Evolutionary conservation across 2,329 filamentous ascomycete genomes (phyloP), one percentile per base, ranked within the genome.

Genomic region (Ophiostoma sp.): DNA sequence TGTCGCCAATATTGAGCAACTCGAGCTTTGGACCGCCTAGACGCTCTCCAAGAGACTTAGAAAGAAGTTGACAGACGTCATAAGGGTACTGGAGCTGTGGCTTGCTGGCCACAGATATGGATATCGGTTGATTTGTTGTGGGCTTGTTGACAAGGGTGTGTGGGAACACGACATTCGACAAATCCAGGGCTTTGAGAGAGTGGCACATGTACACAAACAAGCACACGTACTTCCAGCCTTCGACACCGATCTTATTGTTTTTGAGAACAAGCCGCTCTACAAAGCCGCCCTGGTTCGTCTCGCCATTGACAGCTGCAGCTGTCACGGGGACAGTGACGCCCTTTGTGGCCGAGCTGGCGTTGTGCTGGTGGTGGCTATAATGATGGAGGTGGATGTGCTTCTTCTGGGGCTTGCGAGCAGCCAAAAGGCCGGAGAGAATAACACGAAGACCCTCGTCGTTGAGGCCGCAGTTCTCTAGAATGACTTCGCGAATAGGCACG

Each of bases 171-270:
- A 97, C 89, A 74, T 91, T 89, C 0, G 93, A 96, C 41, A 98
- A 77, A 76, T 99, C 95, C 38, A 98, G 85, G 5, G 86, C 89
- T 76, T 93, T 93, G 68, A 99, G 82, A 0, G 93, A 93, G 71
- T 88, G 89, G 73, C 92, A 97, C 81, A 97, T 89, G 78, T 97
- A 92, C 66, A 97, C 83, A 76, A 98, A 99, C 6, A 97, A 81
- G 55, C 89, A 90, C 69, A 98, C 88, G 75, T 98, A 88, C 74
- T 89, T 93, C 95, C 95, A 99, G 16, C 94, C 95, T 71, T 96
- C 90, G 0, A 84, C 82, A 0, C 92, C 90, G 70, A 98, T 89
- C 74, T 93, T 94, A 76, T 98, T 98, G 78, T 96, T 92, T 79
- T 96, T 97, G 58, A 99, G 79, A 1, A 92, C 90, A 6, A 99